A percentile compares a stretch with the other conserved stretches of the same genome.
Evolutionary conservation across 2,329 filamentous ascomycete genomes (phyloP).

Genomic region (Pseudogymnoascus sp.): DNA sequence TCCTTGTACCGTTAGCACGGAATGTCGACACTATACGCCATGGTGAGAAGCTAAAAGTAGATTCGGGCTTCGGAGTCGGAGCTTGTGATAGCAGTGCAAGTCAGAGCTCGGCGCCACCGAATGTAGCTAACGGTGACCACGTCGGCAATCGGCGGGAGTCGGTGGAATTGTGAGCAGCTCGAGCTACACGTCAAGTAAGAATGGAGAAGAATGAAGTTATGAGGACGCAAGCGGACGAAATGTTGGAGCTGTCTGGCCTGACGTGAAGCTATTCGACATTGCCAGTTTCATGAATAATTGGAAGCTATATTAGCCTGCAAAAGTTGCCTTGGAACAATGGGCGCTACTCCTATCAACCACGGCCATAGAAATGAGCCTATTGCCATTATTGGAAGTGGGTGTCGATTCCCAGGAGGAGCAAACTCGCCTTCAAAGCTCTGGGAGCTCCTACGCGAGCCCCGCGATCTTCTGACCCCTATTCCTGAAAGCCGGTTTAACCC

Average conservation of each 20-base stretch:
- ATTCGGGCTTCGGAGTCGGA: background rate
- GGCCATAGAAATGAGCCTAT: slow-evolving; percentile 20
- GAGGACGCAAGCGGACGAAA: background rate
- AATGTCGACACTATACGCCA: background rate
- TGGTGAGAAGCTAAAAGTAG: background rate
- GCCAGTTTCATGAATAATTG: background rate
- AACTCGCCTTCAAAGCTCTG: slow-evolving; percentile 29
- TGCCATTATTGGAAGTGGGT: slow-evolving; percentile 30
- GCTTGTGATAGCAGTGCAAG: background rate
- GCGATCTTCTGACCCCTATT: background rate
- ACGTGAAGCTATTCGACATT: background rate
- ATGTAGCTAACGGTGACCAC: background rate
- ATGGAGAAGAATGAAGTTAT: background rate
- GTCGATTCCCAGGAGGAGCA: slow-evolving; percentile 28
- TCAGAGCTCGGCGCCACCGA: background rate
- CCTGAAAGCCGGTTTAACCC: background rate
- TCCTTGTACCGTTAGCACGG: background rate
- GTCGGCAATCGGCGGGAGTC: background rate
- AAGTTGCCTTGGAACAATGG: background rate
- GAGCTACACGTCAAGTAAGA: background rate
- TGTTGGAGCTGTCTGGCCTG: background rate
- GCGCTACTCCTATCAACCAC: background rate
- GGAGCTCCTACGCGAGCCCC: slow-evolving; percentile 17
- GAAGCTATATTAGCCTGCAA: background rate
- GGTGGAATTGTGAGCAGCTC: background rate